These are phyloP conservation scores for Fagus sylvatica DNA, from an alignment of 306 rosid genomes.

Conservation along the genomic window DNA sequence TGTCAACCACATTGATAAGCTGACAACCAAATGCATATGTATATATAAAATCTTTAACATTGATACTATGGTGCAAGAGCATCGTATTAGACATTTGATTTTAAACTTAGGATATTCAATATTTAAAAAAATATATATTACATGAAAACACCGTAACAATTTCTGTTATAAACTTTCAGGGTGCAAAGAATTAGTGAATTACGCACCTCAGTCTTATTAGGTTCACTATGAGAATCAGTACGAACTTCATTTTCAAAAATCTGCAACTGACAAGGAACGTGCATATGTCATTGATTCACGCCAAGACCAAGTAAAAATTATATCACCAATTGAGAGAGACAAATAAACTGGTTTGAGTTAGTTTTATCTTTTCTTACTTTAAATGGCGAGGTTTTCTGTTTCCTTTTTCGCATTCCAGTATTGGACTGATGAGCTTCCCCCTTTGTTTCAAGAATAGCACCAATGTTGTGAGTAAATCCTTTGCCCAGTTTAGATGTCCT, in stretches of 20 bases:
- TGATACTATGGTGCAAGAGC: not conserved
- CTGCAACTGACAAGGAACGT: slow-evolving; percentile 47
- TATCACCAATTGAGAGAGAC: not conserved
- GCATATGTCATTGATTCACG: slow-evolving; percentile 28
- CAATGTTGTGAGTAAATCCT: slow-evolving; percentile 34
- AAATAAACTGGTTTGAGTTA: slow-evolving; percentile 12
- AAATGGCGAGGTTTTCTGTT: slow-evolving; percentile 46
- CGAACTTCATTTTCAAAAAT: slow-evolving; percentile 47
- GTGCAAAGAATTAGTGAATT: slow-evolving; percentile 9
- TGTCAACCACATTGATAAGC: not conserved
- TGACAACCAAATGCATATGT: no score
- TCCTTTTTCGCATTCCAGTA: slow-evolving; percentile 58
- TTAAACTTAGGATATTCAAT: not conserved
- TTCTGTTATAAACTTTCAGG: not conserved
- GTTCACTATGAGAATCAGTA: slow-evolving; percentile 44
- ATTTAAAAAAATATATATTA: not conserved
- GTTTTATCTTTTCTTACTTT: slow-evolving; percentile 48
- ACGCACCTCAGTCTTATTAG: slow-evolving; percentile 59
- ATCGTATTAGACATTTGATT: not conserved
- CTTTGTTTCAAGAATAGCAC: slow-evolving; percentile 38
- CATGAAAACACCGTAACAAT: not conserved
- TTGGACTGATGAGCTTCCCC: slow-evolving; percentile 44
- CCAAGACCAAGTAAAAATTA: slow-evolving; percentile 27
- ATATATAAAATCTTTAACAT: not conserved
- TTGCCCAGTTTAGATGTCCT: slow-evolving; percentile 42